phyloP scores from a whole-genome alignment of 257 asterid species.

The Solanum dulcamara region DNA sequence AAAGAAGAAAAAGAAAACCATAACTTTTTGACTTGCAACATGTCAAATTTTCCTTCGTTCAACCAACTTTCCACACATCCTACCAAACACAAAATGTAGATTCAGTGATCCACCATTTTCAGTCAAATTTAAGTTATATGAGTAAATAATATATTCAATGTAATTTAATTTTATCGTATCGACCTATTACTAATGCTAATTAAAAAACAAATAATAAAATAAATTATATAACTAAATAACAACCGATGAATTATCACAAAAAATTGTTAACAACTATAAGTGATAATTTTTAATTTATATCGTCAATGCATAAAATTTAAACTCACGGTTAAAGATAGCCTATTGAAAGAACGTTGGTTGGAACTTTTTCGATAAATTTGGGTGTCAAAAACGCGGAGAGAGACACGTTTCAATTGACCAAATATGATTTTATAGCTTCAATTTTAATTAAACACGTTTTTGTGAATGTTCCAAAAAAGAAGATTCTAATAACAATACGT shows the following conservation, averaged over 20 bases:
- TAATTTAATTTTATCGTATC: accelerated
- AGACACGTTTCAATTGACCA: constrained; percentile 7
- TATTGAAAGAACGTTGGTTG: background rate
- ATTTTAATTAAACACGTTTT: constrained; percentile 23
- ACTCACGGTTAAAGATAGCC: too few relatives aligned
- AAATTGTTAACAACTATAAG: background rate
- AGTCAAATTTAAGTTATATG: too few relatives aligned
- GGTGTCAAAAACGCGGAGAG: background rate
- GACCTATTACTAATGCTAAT: background rate
- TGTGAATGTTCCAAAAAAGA: background rate
- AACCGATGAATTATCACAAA: background rate
- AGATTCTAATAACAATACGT: constrained; percentile 16
- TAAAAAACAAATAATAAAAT: background rate
- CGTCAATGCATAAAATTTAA: background rate
- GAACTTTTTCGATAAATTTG: background rate
- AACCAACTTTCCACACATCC: background rate
- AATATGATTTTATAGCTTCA: background rate
- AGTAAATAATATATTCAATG: background rate
- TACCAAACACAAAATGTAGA: background rate
- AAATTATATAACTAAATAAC: background rate
- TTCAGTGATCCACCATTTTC: background rate
- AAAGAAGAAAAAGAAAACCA: background rate
- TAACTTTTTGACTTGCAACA: background rate
- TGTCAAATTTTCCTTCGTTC: background rate
- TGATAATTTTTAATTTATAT: background rate